Base-by-base conservation (phyloP, 2,329 filamentous ascomycete species). In the Talaromyces sp. region DNA sequence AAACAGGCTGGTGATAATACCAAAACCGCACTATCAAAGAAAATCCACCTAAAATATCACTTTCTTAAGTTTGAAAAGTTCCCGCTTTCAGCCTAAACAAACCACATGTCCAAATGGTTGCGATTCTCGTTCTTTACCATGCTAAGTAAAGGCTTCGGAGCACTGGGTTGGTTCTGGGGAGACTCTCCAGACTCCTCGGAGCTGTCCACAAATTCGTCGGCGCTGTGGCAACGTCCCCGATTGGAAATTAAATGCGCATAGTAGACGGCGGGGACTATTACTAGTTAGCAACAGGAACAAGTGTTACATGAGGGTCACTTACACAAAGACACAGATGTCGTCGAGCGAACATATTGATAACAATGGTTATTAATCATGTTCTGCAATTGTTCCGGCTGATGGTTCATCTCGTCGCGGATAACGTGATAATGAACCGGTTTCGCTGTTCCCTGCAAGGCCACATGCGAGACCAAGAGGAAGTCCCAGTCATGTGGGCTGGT, bases 321-420 rank as follows among this genome's bases (percentile, higher is more conserved):
- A 73, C 73, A 89, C 0, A 94, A 75, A 0, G 92, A 97, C 0
- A 99, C 92, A 0, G 94, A 91, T 0, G 93, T 97, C 0, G 92
- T 97, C 0, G 92, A 94, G 15, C 94, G 85, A 57, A 88, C 87
- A 68, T 96, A 99, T 57, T 96, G 91, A 73, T 96, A 99, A 45
- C 88, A 96, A 62, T 97, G 91, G 64, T 96, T 88, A 66, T 97
- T 97, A 21, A 97, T 88, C 83, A 97, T 88, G 57, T 87, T 86
- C 67, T 96, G 89, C 0, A 99, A 78, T 2, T 87, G 81, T 41
- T 89, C 85, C 0, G 87, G 80, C 0, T 80, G 72, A 66, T 89
- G 81, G 1, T 81, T 78, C 54, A 87, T 84, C 71, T 97, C 91
- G 69, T 99, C 94, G 48, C 88, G 70, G 21, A 99, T 85, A 13